Evolutionary conservation across 495 filamentous ascomycete species (phyloP), one percentile per base, ranked within the genome.

Genomic region (Platismatia glauca): DNA sequence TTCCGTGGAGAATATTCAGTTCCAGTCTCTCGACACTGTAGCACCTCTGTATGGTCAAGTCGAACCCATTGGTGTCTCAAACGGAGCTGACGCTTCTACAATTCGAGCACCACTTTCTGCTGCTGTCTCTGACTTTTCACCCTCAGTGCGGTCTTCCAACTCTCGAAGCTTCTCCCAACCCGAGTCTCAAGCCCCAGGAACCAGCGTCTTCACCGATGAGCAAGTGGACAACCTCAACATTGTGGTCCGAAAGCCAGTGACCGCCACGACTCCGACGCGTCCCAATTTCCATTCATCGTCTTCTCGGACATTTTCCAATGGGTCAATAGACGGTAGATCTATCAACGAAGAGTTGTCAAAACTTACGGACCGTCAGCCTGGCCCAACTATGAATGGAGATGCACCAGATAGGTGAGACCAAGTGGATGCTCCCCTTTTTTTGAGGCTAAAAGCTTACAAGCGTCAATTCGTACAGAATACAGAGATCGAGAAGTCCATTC

Each of bases 51-150:
- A 58, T 20, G 46, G 46, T 29, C 53, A 50, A 53, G 33, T 59
- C 34, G 29, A 46, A 24, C 52, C 63, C 22, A 55, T 33, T 31
- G 35, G 68, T 24, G 56, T 76, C 35, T 66, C 73, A n/a, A 77
- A 77, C 57, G 74, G 70, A 37, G 74, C 68, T 38, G 81, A 78
- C 56, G 65, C 72, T 52, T 76, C 70, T 39, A 67, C 70, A 13
- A 67, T 76, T 0, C 81, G 82, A 59, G 83, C 85, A 4, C 78
- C 82, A 48, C 78, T 94, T 34, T 91, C 89, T 29, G 87, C 89
- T 11, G 77, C 82, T 22, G 89, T 89, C 9, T 86, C 88, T 1
- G 89, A 91, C 63, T 94, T 90, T 69, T 80, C 86, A 27, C 89
- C 89, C 58, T 79, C 78, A 37, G 70, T 75, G 60, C 70, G 55